A percentile compares a stretch with the other conserved stretches of the same genome.
Evolutionary conservation across 495 filamentous ascomycete species (phyloP).

Genomic region (Penicillium parvum): DNA sequence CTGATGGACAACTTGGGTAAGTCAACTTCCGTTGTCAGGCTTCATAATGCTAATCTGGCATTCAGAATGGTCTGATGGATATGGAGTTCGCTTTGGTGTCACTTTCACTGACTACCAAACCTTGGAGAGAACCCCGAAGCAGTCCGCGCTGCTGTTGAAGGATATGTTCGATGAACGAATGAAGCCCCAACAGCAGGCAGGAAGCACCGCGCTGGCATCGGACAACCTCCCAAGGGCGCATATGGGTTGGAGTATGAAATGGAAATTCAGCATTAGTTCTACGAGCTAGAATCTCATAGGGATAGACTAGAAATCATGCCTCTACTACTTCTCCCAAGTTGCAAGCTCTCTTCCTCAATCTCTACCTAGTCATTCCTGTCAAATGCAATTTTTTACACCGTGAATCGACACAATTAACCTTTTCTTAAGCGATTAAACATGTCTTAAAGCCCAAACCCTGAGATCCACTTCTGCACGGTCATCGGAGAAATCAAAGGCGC

Average conservation of each 20-base stretch:
- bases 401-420: no score
- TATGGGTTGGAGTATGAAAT: neutral
- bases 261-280: no score
- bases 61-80: slow-evolving; percentile 58
- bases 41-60: neutral
- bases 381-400: no score
- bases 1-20: slow-evolving; percentile 54
- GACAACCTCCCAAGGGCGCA: neutral
- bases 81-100: slow-evolving; percentile 67
- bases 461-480: no score
- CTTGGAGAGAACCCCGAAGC: slow-evolving; percentile 22
- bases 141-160: slow-evolving; percentile 25
- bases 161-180: slow-evolving; percentile 14
- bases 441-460: no score
- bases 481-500: slow-evolving; percentile 1
- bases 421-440: no score
- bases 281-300: no score
- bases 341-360: no score
- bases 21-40: neutral
- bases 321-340: no score
- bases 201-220: neutral
- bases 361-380: no score
- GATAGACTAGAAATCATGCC: no score
- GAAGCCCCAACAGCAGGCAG: neutral
- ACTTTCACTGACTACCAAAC: slow-evolving; percentile 63